A percentile compares a stretch with the other conserved stretches of the same genome.
These are phyloP conservation scores for Gamarada debralockiae DNA, from an alignment of 495 filamentous ascomycete species.

Conservation along the genomic window DNA sequence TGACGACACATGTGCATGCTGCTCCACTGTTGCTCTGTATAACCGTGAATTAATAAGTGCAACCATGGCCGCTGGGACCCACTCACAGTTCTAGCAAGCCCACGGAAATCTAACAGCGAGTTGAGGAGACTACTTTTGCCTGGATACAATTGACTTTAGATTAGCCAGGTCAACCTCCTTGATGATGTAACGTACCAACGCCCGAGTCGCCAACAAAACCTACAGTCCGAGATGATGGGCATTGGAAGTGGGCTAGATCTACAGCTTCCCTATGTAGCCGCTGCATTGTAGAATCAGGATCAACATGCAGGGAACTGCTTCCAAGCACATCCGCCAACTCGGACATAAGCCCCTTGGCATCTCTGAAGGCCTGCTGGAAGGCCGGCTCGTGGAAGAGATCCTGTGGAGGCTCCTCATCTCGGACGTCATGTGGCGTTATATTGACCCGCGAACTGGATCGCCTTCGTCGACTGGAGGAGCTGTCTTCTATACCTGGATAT, in stretches of 20 bases:
- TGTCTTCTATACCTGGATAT: background rate
- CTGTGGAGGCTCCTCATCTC: conserved; percentile 31
- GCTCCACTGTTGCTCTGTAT: conserved; percentile 31
- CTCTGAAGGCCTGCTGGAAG: conserved; percentile 29
- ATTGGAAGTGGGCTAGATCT: conserved; percentile 29
- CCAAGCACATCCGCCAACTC: conserved; percentile 27
- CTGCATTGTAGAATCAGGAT: conserved; percentile 32
- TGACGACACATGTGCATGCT: conserved; percentile 37
- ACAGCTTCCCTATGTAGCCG: conserved; percentile 25
- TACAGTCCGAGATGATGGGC: conserved; percentile 31
- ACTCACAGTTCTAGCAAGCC: conserved; percentile 14
- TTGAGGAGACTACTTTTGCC: conserved; percentile 17
- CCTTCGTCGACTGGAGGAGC: background rate
- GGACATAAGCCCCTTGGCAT: conserved; percentile 26
- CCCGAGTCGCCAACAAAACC: conserved; percentile 37
- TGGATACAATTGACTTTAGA: background rate
- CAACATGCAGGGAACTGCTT: conserved; percentile 26
- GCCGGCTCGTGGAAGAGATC: conserved; percentile 29
- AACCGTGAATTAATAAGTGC: background rate
- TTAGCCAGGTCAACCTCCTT: background rate
- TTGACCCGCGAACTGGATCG: conserved; percentile 18
- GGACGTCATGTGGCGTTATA: conserved; percentile 18
- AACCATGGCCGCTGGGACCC: background rate
- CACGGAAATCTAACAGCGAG: conserved; percentile 10
- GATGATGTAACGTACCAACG: conserved; percentile 7